Conservation (phyloP, 2,329 filamentous ascomycete genomes). For the Claviceps citrina region DNA sequence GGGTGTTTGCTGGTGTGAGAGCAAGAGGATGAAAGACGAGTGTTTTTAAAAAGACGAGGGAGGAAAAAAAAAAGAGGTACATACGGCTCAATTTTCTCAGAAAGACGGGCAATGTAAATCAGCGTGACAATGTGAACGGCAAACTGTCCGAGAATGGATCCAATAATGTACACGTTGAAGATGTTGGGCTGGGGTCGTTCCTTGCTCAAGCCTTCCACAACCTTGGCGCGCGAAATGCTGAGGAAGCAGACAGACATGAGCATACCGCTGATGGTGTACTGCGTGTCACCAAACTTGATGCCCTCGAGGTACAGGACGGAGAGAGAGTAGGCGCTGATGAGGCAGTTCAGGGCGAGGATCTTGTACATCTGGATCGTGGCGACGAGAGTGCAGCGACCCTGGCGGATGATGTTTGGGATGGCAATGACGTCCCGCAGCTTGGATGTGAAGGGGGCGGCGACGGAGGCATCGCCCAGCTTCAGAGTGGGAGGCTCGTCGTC, state of each 20-base stretch:
- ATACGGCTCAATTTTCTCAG: constrained; percentile 73
- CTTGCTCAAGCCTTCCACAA: constrained; percentile 88
- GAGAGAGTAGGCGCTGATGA: constrained; percentile 94
- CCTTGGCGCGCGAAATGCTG: constrained; percentile 92
- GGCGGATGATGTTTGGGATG: constrained; percentile 94
- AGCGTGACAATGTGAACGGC: constrained; percentile 87
- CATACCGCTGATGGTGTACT: constrained; percentile 98
- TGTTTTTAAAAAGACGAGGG: background rate
- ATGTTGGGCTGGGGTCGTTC: constrained; percentile 97
- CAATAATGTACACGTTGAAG: constrained; percentile 98
- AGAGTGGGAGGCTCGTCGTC: constrained; percentile 87
- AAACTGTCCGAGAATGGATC: constrained; percentile 92
- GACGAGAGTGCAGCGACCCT: constrained; percentile 92
- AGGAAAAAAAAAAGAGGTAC: constrained; percentile 19
- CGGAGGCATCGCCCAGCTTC: constrained; percentile 92
- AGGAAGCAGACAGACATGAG: constrained; percentile 99
- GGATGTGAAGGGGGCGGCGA: constrained; percentile 92
- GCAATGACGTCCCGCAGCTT: constrained; percentile 95
- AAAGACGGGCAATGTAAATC: constrained; percentile 84
- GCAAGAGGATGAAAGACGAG: too few species aligned
- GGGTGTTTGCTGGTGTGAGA: background rate
- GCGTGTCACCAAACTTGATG: constrained; percentile 97
- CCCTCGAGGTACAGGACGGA: constrained; percentile 93
- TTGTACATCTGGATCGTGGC: constrained; percentile 99
- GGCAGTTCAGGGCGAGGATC: constrained; percentile 91